These are phyloP conservation scores for Nakazawaea ernobii DNA, from an alignment of 805 yeast species.

Conservation along the genomic window DNA sequence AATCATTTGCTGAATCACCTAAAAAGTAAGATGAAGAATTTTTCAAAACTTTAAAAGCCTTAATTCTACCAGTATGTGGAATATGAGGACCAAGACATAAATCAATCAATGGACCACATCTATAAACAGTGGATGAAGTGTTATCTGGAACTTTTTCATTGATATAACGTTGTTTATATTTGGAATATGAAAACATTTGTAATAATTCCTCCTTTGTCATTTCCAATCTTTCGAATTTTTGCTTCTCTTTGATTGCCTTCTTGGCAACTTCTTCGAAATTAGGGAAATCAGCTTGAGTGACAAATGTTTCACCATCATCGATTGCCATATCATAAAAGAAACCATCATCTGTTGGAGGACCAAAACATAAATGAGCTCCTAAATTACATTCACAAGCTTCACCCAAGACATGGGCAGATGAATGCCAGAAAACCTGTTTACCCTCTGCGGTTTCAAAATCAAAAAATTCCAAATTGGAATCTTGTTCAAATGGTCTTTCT, in stretches of 20 bases:
- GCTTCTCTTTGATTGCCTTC: conserved; percentile 90
- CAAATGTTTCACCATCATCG: conserved; percentile 66
- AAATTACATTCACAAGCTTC: conserved; percentile 96
- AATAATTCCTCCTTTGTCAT: conserved; percentile 88
- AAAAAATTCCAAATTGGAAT: conserved; percentile 65
- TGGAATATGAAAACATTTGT: conserved; percentile 92
- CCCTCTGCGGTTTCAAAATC: conserved; percentile 96
- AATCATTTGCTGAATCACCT: conserved; percentile 90
- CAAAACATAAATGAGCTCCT: conserved; percentile 89
- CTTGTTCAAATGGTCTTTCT: conserved; percentile 84
- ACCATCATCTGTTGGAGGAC: conserved; percentile 98
- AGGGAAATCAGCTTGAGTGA: conserved; percentile 78
- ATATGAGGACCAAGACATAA: conserved; percentile 97
- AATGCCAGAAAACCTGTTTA: conserved; percentile 96
- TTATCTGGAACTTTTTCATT: conserved; percentile 91
- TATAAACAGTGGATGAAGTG: conserved; percentile 91
- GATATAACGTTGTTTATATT: conserved; percentile 87
- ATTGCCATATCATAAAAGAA: conserved; percentile 95
- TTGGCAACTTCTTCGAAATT: conserved; percentile 82
- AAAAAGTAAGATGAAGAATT: conserved; percentile 94
- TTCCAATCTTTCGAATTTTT: conserved; percentile 88
- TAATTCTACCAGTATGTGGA: conserved; percentile 95
- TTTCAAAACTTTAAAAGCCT: conserved; percentile 89
- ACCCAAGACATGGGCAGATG: conserved; percentile 96
- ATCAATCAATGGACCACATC: conserved; percentile 97